These are phyloP conservation scores for Camelina neglecta DNA, from an alignment of 345 rosid species.

Conservation along the genomic window DNA sequence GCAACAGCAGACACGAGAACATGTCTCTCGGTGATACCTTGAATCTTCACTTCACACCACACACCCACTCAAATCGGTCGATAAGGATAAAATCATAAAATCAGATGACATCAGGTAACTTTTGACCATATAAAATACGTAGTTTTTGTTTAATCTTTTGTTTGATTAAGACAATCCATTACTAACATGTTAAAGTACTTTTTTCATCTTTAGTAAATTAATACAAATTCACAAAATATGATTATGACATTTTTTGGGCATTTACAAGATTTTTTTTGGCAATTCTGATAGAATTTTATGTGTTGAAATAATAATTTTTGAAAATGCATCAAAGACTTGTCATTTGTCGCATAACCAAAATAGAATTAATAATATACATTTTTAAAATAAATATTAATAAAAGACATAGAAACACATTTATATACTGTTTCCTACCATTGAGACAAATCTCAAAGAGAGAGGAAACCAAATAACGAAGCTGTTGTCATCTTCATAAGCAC, in stretches of 20 bases:
- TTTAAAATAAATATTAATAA: not conserved
- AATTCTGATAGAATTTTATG: not conserved
- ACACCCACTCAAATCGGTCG: not conserved
- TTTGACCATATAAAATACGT: too few species aligned
- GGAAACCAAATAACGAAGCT: slow-evolving; percentile 25
- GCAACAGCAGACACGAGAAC: slow-evolving; percentile 43
- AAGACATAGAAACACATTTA: slow-evolving; percentile 3
- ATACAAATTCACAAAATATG: not conserved
- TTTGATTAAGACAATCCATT: too few species aligned
- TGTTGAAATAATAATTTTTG: not conserved
- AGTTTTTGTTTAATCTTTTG: too few species aligned
- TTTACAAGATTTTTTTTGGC: too few species aligned
- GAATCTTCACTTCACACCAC: slow-evolving; percentile 22
- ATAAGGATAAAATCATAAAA: too few species aligned
- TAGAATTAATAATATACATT: not conserved
- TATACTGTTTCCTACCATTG: slow-evolving; percentile 16
- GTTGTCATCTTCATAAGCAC: slow-evolving; percentile 15
- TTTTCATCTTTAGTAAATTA: too few species aligned
- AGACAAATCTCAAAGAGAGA: slow-evolving; percentile 11
- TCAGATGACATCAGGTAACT: too few species aligned
- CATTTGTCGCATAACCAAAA: not conserved
- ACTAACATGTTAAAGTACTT: too few species aligned
- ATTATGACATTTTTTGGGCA: not conserved
- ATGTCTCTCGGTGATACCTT: slow-evolving; percentile 41
- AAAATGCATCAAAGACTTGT: not conserved